Base-by-base conservation (phyloP, 495 filamentous ascomycete genomes). In the Eremomyces bilateralis region DNA sequence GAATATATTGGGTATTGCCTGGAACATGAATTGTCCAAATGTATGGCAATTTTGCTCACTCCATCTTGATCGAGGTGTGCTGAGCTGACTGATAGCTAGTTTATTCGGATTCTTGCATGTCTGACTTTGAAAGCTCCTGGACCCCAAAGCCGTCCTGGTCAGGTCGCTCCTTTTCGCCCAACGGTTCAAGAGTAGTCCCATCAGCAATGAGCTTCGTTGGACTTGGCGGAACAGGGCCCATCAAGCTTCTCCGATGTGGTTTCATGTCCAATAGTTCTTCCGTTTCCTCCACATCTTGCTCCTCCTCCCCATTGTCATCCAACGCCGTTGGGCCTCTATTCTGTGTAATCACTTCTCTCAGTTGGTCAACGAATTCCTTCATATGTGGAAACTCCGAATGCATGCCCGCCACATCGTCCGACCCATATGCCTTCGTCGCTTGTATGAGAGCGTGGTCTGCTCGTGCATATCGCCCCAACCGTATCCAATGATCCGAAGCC, bases 401-500 rank as follows among this genome's bases (percentile, higher is more conserved):
- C 31, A 36, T 1, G 10, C 18, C 3, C 16, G 12, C 21, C 16
- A 69, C 54, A 10, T 65, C 68, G 16, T 22, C 38, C 1, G 22
- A 19, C 4, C 24, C 37, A 5, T 20, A 20, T 21, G 31, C 31
- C 18, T 17, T 35, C n/a, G 19, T 30, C 12, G 6, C 39, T 27
- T 20, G n/a, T n/a, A n/a, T n/a, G n/a, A n/a, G n/a, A n/a, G n/a
- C n/a, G 20, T 16, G 30, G 38, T 12, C 19, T 19, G 15, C 22
- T 25, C 6, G 35, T 70, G 60, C 24, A 60, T 55, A n/a, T 63
- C 24, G 18, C 16, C 30, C 16, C 30, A 8, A 32, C 57, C 0
- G 67, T 15, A 84, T 52, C 88, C 88, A 97, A 2, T 70, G 64
- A 33, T 90, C 76, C 1, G 83, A 73, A 4, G 76, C 77, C 20